Base-by-base conservation (phyloP, 2,329 filamentous ascomycete genomes). In the Myriosclerotinia duriaeana region DNA sequence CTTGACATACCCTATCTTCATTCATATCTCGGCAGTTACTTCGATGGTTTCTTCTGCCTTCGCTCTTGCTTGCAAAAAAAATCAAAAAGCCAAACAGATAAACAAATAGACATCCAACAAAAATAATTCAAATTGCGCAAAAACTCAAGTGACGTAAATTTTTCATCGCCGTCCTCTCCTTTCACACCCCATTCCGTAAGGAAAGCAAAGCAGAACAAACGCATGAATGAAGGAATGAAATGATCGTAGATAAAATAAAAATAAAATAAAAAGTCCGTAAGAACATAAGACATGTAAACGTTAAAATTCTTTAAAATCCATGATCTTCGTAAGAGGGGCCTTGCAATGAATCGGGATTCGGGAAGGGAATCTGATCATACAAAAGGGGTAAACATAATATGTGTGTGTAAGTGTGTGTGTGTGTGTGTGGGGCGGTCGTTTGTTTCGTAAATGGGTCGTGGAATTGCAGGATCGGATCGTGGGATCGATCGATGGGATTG, bases 281-380 rank as follows among this genome's bases (percentile, higher is more conserved):
- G 40, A 66, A 66, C 65, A 54, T 70, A 68, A 72, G 68, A 71
- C 64, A 52, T 66, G 38, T 36, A 60, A 60, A 60, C 56, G 56
- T 60, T 36, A 60, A 55, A 53, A n/a, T 46, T 40, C 50, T 60
- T 34, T 34, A 34, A 44, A 59, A 50, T 71, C 72, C 72, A 72
- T 74, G 70, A 74, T 73, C 69, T 54, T 73, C 73, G 63, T 74
- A 68, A 64, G 64, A 59, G n/a, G 54, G 15, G 61, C 68, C 71
- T 70, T 70, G 70, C 8, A 11, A 20, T 40, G 54, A 30, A 6
- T 26, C 44, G 20, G 20, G 22, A 54, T n/a, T n/a, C 7, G 11
- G 11, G 30, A 54, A n/a, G 6, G 11, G 11, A n/a, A 38, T 55
- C 53, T 55, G 34, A 15, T 40, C 53, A 40, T 54, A 36, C 30